Evolutionary conservation across 148 eudicot genomes (phyloP), one percentile per base, ranked within the genome.

Genomic region (Rhododendron henanense): DNA sequence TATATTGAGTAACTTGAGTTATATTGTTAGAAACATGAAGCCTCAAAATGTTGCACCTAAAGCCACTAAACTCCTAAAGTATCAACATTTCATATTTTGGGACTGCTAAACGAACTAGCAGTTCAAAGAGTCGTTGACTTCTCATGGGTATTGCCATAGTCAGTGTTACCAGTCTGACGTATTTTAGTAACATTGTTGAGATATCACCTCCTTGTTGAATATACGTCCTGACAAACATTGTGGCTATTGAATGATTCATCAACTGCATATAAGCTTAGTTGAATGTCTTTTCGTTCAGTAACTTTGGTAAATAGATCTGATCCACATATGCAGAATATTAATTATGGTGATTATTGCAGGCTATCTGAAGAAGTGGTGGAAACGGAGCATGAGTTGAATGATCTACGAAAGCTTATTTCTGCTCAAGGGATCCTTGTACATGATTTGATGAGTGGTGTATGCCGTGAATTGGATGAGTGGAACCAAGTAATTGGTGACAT

Each of bases 311-410:
- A 71, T 71, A 71, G 19, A 71, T 71, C 76, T 10, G 31, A 14
- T 82, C 10, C 39, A 80, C n/a, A n/a, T 50, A 37, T 31, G 39
- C 41, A 57, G 53, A 78, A 55, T 78, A n/a, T 78, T 35, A 19
- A 37, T 77, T 39, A 21, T 75, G 41, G 61, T 74, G 53, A 47
- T 84, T 73, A n/a, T 88, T 84, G 53, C 86, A 97, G 98, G 81
- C 92, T 97, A 79, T 91, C 97, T 39, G 98, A 97, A 90, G 99
- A 97, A 92, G 99, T 97, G 55, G 94, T 94, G 87, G 99, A 97
- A 91, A 89, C 91, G 92, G 93, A 97, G 82, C 98, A 97, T 85
- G 98, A 95, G 89, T 84, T 95, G 83, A 93, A 89, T 78, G 99
- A 97, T 83, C 87, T 97, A 78, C 93, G 92, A 81, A 97, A 93